Evolutionary conservation across 2,329 filamentous ascomycete species (phyloP).

Genomic region (Alternaria metachromatica): DNA sequence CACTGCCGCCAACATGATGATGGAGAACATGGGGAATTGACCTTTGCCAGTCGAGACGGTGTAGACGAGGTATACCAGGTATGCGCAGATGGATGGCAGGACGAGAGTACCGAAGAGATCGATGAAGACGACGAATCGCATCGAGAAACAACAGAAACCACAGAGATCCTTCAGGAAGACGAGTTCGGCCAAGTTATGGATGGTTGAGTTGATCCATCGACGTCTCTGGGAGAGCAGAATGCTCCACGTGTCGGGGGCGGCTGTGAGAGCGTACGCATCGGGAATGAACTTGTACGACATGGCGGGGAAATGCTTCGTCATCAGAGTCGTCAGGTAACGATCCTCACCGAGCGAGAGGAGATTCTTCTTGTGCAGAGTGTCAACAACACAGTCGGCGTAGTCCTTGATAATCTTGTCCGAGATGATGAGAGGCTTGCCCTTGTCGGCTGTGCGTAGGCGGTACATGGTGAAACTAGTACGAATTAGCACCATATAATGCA

Average conservation of each 20-base stretch:
- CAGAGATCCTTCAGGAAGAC: slow-evolving; percentile 92
- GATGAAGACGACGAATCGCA: slow-evolving; percentile 95
- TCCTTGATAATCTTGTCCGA: slow-evolving; percentile 86
- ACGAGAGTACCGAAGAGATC: slow-evolving; percentile 93
- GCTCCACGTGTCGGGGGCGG: slow-evolving; percentile 91
- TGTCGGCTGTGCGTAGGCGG: slow-evolving; percentile 89
- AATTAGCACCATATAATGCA: slow-evolving; percentile 20
- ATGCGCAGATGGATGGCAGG: slow-evolving; percentile 85
- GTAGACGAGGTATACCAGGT: slow-evolving; percentile 89
- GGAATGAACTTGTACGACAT: slow-evolving; percentile 98
- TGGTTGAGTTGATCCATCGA: slow-evolving; percentile 99
- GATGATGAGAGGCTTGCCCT: slow-evolving; percentile 92
- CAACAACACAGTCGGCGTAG: slow-evolving; percentile 86
- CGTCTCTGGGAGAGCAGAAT: slow-evolving; percentile 96
- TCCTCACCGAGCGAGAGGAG: slow-evolving; percentile 92
- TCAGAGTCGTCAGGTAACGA: slow-evolving; percentile 94
- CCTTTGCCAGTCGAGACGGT: slow-evolving; percentile 71
- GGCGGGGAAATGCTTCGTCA: slow-evolving; percentile 95
- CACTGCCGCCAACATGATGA: slow-evolving; percentile 86
- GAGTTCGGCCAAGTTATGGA: slow-evolving; percentile 93
- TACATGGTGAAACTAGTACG: slow-evolving; percentile 93
- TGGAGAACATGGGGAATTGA: slow-evolving; percentile 83
- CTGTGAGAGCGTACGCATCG: slow-evolving; percentile 91
- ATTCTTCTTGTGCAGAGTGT: slow-evolving; percentile 96
- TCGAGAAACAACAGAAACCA: slow-evolving; percentile 98